Base-by-base conservation (phyloP, 31 red algal species). In the Odonthalia washingtoniensis region DNA sequence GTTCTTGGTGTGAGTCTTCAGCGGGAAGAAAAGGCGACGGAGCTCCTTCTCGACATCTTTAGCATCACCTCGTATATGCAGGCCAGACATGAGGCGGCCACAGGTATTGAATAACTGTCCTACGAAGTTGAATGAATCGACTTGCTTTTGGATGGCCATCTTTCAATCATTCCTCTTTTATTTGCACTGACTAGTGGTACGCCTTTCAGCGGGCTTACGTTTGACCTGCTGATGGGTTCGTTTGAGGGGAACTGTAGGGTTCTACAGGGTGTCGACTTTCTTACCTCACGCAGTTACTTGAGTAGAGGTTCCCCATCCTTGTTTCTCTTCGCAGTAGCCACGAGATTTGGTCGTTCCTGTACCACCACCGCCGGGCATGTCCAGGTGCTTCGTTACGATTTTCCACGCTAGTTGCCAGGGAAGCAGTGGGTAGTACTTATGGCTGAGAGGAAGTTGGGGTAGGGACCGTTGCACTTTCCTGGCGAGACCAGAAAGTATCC, bases 41-140 rank as follows among this genome's bases (percentile, higher is more conserved):
- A 67, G 64, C 30, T 33, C 30, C 12, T 67, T 67, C 64, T 67
- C 64, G 3, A 6, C 64, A 67, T 67, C 64, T 67, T 67, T 67
- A 5, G 64, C 3, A 6, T 67, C 64, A 4, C 64, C 64, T 34
- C 72, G 84, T 1, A 87, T 40, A 3, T 75, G 43, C 35, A 75
- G 74, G 0, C 84, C 1, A 40, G 75, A 70, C 30, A 6, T 78
- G 0, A 87, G 5, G 4, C 74, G 45, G 21, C n/a, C 42, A 32
- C 68, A 40, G 66, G 84, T 39, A 9, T 40, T 45, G 0, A 4
- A 6, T 1, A 87, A 32, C 72, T 67, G 30, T 0, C 28, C 60
- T 14, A 87, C n/a, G 0, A 87, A 4, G 42, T 87, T 69, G 57
- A 45, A 68, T 9, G 52, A 73, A 3, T 69, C 72, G 0, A 77